Percentiles rank a stretch among this genome's conserved stretches.
These are phyloP conservation scores for Erigeron philadelphicus DNA, from an alignment of 140 eudicot genomes.

Conservation along the genomic window DNA sequence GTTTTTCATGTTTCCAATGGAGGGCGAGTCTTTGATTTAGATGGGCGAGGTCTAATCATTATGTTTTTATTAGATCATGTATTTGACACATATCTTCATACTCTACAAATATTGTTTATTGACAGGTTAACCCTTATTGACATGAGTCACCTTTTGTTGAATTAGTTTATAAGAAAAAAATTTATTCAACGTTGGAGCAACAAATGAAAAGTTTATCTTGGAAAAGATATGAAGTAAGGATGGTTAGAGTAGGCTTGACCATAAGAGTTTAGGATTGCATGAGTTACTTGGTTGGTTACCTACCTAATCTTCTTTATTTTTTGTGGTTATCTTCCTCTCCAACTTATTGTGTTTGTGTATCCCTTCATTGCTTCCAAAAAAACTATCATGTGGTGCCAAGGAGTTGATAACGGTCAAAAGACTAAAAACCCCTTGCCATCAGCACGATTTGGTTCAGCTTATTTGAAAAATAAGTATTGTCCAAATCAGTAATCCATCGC, in stretches of 20 bases:
- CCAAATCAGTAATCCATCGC: neutral
- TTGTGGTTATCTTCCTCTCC: slow-evolving; percentile 19
- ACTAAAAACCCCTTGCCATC: slow-evolving; percentile 27
- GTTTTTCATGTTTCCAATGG: no score
- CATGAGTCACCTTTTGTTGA: neutral
- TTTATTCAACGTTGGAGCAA: neutral
- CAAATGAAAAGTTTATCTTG: neutral
- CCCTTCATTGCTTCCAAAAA: slow-evolving; percentile 7
- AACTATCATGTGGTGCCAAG: neutral
- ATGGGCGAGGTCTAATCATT: neutral
- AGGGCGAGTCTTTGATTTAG: no score
- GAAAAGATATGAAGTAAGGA: neutral
- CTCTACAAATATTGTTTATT: neutral
- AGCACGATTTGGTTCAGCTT: no score
- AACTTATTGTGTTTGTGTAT: neutral
- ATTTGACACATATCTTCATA: neutral
- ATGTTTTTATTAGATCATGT: slow-evolving; percentile 1
- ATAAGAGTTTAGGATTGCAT: slow-evolving; percentile 3
- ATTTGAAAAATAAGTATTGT: no score
- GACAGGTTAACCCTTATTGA: no score
- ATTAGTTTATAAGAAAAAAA: neutral
- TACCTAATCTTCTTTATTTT: slow-evolving; percentile 24
- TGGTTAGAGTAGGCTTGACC: slow-evolving; percentile 33
- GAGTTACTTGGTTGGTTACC: slow-evolving; percentile 28
- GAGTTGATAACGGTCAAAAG: neutral